Evolutionary conservation across 441 rosid species (phyloP).

Genomic region (Breynia disticha): DNA sequence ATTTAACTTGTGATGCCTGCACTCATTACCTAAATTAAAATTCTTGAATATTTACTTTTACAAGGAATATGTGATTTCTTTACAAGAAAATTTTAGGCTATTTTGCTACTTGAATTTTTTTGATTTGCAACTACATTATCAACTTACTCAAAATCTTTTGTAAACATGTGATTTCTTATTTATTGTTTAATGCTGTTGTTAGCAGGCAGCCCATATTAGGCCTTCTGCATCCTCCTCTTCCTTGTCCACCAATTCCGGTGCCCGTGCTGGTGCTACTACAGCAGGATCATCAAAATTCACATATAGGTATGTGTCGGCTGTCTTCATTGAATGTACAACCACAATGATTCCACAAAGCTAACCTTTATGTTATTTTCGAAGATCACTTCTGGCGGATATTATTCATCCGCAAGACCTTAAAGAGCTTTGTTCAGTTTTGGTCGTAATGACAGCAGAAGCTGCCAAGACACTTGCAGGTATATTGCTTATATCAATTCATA

Average conservation of each 20-base stretch:
- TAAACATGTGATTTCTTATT: too few relatives aligned
- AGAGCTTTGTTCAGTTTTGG: slow-evolving; percentile 97
- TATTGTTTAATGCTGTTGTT: slow-evolving; percentile 2
- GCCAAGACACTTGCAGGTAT: slow-evolving; percentile 76
- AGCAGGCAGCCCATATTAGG: slow-evolving; percentile 54
- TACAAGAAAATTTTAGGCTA: too few relatives aligned
- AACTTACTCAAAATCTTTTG: too few relatives aligned
- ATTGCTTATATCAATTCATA: slow-evolving; percentile 2
- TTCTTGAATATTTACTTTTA: too few relatives aligned
- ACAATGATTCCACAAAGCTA: slow-evolving; percentile 24
- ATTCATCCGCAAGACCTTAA: slow-evolving; percentile 85
- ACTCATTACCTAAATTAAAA: too few relatives aligned
- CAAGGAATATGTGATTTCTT: too few relatives aligned
- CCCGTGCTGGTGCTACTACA: slow-evolving; percentile 38
- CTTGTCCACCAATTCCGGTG: slow-evolving; percentile 41
- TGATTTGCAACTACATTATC: too few relatives aligned
- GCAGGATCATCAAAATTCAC: slow-evolving; percentile 61
- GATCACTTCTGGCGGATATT: slow-evolving; percentile 93
- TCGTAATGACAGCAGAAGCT: slow-evolving; percentile 64
- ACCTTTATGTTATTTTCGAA: slow-evolving; percentile 30
- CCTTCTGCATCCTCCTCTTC: slow-evolving; percentile 41
- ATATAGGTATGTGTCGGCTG: slow-evolving; percentile 57
- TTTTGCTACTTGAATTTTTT: too few relatives aligned
- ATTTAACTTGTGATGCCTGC: slow-evolving; percentile 3
- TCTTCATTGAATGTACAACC: slow-evolving; percentile 9